Evolutionary conservation across 371 early-diverging fungal genomes (phyloP).

Genomic region (Sporodiniella umbellata): DNA sequence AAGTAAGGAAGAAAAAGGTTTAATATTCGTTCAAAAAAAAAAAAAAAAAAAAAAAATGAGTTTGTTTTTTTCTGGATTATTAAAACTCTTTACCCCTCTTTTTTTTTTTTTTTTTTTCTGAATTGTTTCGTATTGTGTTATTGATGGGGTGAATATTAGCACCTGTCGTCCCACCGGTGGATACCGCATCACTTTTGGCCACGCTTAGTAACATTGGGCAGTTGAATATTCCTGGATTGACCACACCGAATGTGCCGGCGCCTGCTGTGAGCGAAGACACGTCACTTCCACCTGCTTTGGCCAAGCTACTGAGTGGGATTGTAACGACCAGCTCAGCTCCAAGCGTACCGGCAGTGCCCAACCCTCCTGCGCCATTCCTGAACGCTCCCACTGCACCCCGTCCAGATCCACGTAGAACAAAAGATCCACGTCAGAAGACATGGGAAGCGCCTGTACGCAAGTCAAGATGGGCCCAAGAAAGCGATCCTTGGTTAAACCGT

Average conservation of each 20-base stretch:
- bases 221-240: slow-evolving; percentile 14
- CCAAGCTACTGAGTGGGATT: slow-evolving; percentile 29
- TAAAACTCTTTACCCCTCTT: neutral
- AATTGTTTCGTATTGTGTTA: neutral
- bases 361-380: slow-evolving; percentile 6
- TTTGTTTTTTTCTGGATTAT: neutral
- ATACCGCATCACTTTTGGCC: slow-evolving; percentile 31
- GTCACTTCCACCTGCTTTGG: slow-evolving; percentile 34
- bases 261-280: neutral
- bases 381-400: slow-evolving; percentile 8
- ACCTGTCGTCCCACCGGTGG: slow-evolving; percentile 18
- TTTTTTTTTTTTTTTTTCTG: neutral
- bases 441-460: slow-evolving; percentile 9
- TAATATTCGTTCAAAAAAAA: no score
- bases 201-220: slow-evolving; percentile 29
- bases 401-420: slow-evolving; percentile 4
- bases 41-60: no score
- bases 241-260: slow-evolving; percentile 1
- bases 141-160: no score
- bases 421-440: slow-evolving; percentile 4
- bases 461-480: slow-evolving; percentile 16
- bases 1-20: slow-evolving; percentile 19
- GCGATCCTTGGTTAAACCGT: slow-evolving; percentile 18
- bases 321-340: slow-evolving; percentile 13
- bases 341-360: slow-evolving; percentile 3